These are phyloP conservation scores for Kodamaea suecica DNA, from an alignment of 1,139 yeast species.

Conservation along the genomic window DNA sequence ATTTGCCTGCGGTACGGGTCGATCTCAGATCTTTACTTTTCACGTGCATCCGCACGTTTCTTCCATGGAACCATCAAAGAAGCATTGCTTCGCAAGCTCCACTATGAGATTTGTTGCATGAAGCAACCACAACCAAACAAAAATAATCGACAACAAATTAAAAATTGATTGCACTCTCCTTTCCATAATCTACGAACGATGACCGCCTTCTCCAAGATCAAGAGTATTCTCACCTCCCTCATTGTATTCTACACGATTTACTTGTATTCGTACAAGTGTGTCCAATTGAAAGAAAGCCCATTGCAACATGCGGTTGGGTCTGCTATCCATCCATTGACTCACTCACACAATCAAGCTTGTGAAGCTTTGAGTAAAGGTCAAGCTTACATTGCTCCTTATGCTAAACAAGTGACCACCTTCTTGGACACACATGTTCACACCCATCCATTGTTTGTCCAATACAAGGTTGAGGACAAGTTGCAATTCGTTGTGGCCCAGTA, in stretches of 20 bases:
- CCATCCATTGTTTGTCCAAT: constrained; percentile 34
- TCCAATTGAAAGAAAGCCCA: constrained; percentile 30
- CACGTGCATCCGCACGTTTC: no score
- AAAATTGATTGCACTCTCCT: no score
- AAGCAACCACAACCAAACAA: no score
- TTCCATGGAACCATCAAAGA: no score
- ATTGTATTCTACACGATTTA: constrained; percentile 36
- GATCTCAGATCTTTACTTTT: no score
- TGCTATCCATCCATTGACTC: constrained; percentile 37
- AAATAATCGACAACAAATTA: no score
- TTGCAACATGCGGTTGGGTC: constrained; percentile 27
- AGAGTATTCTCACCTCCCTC: constrained; percentile 27
- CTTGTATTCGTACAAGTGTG: constrained; percentile 43
- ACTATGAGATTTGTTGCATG: no score
- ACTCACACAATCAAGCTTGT: constrained; percentile 37
- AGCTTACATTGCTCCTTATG: constrained; percentile 32
- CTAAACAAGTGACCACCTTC: constrained; percentile 24
- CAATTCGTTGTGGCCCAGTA: constrained; percentile 18
- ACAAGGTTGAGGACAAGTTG: constrained; percentile 32
- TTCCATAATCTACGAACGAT: constrained; percentile 6
- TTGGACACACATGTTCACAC: constrained; percentile 38
- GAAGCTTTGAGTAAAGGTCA: constrained; percentile 32
- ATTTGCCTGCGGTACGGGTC: no score
- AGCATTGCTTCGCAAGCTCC: no score
- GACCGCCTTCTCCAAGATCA: constrained; percentile 22